Percentiles rank a stretch among this genome's conserved stretches.
Conservation (phyloP, 495 filamentous ascomycete genomes). For the Pyrenula aspistea region DNA sequence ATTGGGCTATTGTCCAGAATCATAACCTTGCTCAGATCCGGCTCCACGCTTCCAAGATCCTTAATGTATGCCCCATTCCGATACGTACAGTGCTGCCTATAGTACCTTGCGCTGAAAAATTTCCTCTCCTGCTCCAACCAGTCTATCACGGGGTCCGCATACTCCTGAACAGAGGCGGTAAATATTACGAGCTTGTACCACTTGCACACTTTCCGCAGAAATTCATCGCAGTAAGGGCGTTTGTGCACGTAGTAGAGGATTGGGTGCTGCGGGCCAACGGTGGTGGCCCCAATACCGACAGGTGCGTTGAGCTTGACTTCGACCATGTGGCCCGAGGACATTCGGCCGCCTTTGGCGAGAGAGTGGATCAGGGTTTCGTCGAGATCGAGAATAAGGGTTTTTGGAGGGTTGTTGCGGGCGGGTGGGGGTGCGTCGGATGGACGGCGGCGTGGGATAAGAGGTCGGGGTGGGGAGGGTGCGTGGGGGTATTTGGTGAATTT, state of each 20-base stretch:
- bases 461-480: constrained; percentile 75
- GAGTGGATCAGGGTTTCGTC: constrained; percentile 97
- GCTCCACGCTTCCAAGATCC: constrained; percentile 89
- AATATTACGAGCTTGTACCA: constrained; percentile 99
- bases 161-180: constrained; percentile 95
- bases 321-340: constrained; percentile 97
- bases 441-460: constrained; percentile 73
- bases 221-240: constrained; percentile 92
- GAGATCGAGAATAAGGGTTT: constrained; percentile 89
- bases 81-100: constrained; percentile 91
- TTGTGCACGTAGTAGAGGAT: constrained; percentile 99
- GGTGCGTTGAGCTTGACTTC: constrained; percentile 77
- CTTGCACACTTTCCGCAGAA: constrained; percentile 84
- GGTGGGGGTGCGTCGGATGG: constrained; percentile 57
- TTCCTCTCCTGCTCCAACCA: constrained; percentile 95
- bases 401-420: constrained; percentile 43
- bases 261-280: constrained; percentile 76
- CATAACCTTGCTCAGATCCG: constrained; percentile 93
- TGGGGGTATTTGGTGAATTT: constrained; percentile 78
- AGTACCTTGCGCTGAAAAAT: constrained; percentile 85
- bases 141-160: constrained; percentile 97
- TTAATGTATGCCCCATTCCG: constrained; percentile 96
- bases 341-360: constrained; percentile 88
- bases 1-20: constrained; percentile 96
- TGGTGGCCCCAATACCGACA: constrained; percentile 44